These are phyloP conservation scores for Cyclotella sp. DNA, from an alignment of 108 stramenopile genomes.

Conservation along the genomic window DNA sequence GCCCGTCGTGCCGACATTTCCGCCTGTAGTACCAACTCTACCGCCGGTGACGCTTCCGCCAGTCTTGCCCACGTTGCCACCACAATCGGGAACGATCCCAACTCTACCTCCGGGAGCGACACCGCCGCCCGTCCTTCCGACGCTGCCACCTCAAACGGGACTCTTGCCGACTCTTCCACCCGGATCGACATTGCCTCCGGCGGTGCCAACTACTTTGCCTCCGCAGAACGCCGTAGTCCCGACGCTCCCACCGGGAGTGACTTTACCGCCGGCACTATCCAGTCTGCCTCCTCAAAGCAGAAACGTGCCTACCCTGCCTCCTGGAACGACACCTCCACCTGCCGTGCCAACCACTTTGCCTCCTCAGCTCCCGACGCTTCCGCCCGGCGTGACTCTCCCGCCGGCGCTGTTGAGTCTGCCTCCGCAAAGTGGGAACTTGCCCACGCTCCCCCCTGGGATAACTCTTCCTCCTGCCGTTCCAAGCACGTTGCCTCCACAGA, in stretches of 20 bases:
- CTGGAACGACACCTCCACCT: not conserved
- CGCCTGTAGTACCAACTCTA: not conserved
- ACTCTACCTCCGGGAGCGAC: not conserved
- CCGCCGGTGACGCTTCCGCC: not conserved
- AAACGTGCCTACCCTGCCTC: not conserved
- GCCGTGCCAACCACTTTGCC: not conserved
- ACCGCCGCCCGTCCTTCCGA: not conserved
- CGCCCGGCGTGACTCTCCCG: not conserved
- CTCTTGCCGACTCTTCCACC: too few species aligned
- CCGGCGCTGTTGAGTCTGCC: not conserved
- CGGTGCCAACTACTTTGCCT: not conserved
- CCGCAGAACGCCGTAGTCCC: not conserved
- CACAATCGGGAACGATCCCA: not conserved
- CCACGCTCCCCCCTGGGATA: conserved; percentile 1
- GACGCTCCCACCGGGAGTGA: too few species aligned
- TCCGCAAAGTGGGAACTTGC: not conserved
- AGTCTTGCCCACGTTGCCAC: not conserved
- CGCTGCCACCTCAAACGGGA: not conserved
- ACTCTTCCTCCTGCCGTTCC: not conserved
- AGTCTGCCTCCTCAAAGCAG: not conserved
- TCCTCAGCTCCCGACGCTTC: not conserved
- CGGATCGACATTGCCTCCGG: not conserved
- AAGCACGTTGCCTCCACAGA: too few species aligned
- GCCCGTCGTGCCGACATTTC: too few species aligned
- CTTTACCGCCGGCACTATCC: not conserved